Evolutionary conservation across 306 rosid species (phyloP), one percentile per base, ranked within the genome.

Genomic region (Macrotyloma uniflorum): DNA sequence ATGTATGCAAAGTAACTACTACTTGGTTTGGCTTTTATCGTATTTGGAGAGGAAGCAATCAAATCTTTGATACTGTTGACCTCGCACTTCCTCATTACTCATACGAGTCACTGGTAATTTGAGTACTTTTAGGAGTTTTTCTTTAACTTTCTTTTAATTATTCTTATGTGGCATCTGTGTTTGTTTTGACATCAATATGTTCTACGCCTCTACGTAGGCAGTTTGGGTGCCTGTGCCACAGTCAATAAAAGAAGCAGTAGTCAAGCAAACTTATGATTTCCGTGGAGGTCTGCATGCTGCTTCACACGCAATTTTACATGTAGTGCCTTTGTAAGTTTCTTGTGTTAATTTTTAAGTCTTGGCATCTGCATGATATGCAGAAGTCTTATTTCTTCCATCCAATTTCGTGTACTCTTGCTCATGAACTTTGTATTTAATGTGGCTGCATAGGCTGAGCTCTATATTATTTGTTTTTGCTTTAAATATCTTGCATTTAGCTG

Each of bases 281-380:
- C 97, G 98, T 63, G 98, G 95, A 49, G 98, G 98, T 43, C 85
- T 95, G 89, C 98, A 92, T 87, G 98, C 98, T 72, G 97, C 98
- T 66, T 90, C 98, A 73, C 98, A 95, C 82, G 98, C 98, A 54
- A 85, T 95, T 87, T 81, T 95, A 43, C 84, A 95, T 33, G 90
- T 88, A n/a, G 93, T 95, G 80, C 98, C 98, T 73, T 57, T 92
- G 98, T 94, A 91, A 88, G 98, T 85, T 75, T 70, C 79, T 58
- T 65, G 55, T 51, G 43, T 71, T 72, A 42, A 43, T 72, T 55
- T 79, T 38, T 4, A 73, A 24, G 46, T 70, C 74, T 79, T 24
- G 5, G 61, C 30, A 53, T 69, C 62, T 33, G 49, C 72, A 68
- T 73, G 79, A 69, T 45, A 50, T 50, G 18, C 49, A 62, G 22